Conservation (phyloP, 441 rosid genomes). For the Omphalea diandra region DNA sequence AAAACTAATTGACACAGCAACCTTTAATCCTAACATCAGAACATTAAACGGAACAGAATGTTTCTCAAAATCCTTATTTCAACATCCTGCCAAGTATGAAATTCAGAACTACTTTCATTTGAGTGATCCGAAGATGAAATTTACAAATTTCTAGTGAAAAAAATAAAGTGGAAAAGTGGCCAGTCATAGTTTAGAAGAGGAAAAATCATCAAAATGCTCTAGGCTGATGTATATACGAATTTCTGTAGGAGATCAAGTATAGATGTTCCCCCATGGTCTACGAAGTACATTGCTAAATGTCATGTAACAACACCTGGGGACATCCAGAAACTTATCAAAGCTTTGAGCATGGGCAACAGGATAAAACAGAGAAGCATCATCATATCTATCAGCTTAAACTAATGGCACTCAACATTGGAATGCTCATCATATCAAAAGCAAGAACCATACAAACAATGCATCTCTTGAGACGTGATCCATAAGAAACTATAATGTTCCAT, state of each 20-base stretch:
- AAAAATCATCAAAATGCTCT: too few species aligned
- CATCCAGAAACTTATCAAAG: slow-evolving; percentile 23
- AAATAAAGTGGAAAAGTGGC: too few species aligned
- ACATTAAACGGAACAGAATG: too few species aligned
- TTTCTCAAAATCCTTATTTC: too few species aligned
- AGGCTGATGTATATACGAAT: too few species aligned
- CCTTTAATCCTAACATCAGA: too few species aligned
- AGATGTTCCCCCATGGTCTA: slow-evolving; percentile 5
- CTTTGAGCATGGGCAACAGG: slow-evolving; percentile 23
- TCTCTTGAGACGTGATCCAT: neutral
- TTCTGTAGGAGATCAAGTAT: neutral
- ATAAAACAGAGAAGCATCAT: slow-evolving; percentile 18
- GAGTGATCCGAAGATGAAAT: too few species aligned
- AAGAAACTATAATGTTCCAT: neutral
- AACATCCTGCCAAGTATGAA: too few species aligned
- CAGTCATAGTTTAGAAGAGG: too few species aligned
- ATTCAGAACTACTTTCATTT: too few species aligned
- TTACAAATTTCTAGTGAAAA: too few species aligned
- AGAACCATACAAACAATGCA: neutral
- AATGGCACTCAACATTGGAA: neutral
- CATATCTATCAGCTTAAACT: neutral
- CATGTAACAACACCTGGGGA: slow-evolving; percentile 28
- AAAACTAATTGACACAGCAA: too few species aligned
- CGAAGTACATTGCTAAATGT: neutral
- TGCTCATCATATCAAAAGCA: neutral